phyloP scores from a whole-genome alignment of 2,329 filamentous ascomycete genomes.

The Fusarium beomiforme region DNA sequence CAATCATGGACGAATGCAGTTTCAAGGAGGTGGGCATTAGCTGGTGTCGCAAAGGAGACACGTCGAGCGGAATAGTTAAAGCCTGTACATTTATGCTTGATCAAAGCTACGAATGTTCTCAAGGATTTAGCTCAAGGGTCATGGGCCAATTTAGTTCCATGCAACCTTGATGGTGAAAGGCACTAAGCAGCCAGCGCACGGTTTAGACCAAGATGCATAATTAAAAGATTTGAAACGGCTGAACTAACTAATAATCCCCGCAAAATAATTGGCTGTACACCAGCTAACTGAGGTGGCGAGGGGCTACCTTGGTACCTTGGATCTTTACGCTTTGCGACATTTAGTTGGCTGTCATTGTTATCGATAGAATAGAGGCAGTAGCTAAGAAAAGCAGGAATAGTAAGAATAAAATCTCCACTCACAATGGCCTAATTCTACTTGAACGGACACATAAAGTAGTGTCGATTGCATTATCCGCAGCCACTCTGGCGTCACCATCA shows the following conservation, averaged over 20 bases:
- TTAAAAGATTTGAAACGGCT: background rate
- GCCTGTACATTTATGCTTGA: background rate
- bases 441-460: background rate
- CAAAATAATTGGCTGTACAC: too few relatives aligned
- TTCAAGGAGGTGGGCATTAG: background rate
- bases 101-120: background rate
- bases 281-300: too few relatives aligned
- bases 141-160: background rate
- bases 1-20: background rate
- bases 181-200: background rate
- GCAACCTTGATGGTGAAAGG: background rate
- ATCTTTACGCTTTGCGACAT: background rate
- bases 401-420: too few relatives aligned
- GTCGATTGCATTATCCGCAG: background rate
- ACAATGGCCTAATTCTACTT: background rate
- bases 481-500: background rate
- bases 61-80: background rate
- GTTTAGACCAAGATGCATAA: background rate
- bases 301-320: too few relatives aligned
- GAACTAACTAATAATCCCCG: too few relatives aligned
- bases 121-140: too few relatives aligned
- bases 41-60: too few relatives aligned
- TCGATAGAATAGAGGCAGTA: background rate
- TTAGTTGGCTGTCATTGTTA: background rate
- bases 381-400: too few relatives aligned